These are phyloP conservation scores for Sporothrix protearum DNA, from an alignment of 2,329 filamentous ascomycete genomes.

Conservation along the genomic window DNA sequence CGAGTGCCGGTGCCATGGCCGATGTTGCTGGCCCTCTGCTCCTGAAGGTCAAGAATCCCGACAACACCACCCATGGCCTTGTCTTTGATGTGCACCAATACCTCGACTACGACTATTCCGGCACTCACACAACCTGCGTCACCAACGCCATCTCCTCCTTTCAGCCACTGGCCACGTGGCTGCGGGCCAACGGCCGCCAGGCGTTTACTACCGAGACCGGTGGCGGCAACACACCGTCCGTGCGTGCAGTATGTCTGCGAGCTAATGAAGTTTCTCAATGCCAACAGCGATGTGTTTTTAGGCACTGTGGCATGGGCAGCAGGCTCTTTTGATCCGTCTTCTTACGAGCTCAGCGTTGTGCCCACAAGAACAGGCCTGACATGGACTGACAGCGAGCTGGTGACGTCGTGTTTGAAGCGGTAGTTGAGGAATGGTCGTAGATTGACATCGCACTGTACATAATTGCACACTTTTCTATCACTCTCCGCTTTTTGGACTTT, in stretches of 20 bases:
- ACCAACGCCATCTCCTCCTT: conserved; percentile 47
- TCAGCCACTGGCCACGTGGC: conserved; percentile 37
- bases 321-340: conserved; percentile 29
- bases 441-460: not conserved
- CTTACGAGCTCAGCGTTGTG: conserved; percentile 32
- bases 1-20: conserved; percentile 41
- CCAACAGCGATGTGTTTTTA: conserved; percentile 35
- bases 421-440: not conserved
- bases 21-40: conserved; percentile 38
- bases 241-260: conserved; percentile 36
- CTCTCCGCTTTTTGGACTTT: not conserved
- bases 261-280: conserved; percentile 36
- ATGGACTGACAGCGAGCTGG: conserved; percentile 25
- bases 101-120: conserved; percentile 56
- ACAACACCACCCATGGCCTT: conserved; percentile 52
- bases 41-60: conserved; percentile 53
- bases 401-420: conserved; percentile 24
- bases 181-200: conserved; percentile 35
- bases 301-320: conserved; percentile 33
- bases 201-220: conserved; percentile 39
- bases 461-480: not conserved
- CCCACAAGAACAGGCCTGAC: conserved; percentile 30
- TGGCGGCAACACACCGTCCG: conserved; percentile 37
- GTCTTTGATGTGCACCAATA: conserved; percentile 59
- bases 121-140: conserved; percentile 50